Percentiles rank a stretch among this genome's conserved stretches.
Evolutionary conservation across 768 basidiomycete species (phyloP).

Genomic region (Hortiboletus campestris): DNA sequence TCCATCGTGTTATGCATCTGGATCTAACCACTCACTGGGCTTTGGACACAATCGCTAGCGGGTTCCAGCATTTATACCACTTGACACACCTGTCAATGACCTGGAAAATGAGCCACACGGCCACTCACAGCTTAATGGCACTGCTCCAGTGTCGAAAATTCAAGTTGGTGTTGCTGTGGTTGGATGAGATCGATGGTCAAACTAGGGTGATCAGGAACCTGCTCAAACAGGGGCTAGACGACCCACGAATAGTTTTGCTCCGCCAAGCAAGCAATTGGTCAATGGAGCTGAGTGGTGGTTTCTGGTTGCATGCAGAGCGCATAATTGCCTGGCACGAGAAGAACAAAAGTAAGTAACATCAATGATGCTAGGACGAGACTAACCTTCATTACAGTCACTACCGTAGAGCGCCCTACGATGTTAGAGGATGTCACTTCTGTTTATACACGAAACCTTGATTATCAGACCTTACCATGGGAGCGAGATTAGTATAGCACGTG

Average conservation of each 20-base stretch:
- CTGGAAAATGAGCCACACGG: neutral
- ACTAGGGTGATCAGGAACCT: neutral
- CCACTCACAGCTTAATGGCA: neutral
- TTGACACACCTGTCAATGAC: neutral
- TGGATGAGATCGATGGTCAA: neutral
- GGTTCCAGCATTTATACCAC: neutral
- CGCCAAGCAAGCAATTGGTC: no score
- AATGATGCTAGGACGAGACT: neutral
- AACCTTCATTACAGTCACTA: neutral
- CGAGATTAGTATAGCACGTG: no score
- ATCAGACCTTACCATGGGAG: no score
- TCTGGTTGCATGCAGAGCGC: no score
- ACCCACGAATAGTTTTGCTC: no score
- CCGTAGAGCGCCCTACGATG: neutral
- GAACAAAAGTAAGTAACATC: no score
- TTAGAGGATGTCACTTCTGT: neutral
- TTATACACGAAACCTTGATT: no score
- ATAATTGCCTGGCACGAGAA: no score
- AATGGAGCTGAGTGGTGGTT: no score
- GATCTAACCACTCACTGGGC: neutral
- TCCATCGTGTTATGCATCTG: neutral
- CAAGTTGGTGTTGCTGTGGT: neutral
- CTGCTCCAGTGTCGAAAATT: neutral
- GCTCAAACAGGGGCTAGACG: no score
- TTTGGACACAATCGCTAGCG: neutral